A percentile compares a stretch with the other conserved stretches of the same genome.
phyloP scores from a whole-genome alignment of 306 rosid genomes.

The Senna siamea region DNA sequence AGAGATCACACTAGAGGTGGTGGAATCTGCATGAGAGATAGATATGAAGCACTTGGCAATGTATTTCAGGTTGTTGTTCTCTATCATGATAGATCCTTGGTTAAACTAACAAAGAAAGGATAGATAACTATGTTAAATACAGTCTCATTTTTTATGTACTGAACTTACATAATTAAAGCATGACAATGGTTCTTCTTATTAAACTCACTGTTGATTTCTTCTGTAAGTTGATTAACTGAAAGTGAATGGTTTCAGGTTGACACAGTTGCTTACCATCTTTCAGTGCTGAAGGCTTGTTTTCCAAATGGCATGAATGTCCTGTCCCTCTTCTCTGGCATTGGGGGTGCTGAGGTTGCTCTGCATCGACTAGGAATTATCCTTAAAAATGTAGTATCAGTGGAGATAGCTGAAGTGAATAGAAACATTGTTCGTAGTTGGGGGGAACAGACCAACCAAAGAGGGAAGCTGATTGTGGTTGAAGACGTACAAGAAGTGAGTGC shows the following conservation, averaged over 20 bases:
- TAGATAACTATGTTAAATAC: no score
- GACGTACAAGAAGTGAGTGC: conserved; percentile 58
- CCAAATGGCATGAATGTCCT: conserved; percentile 72
- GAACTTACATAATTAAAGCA: no score
- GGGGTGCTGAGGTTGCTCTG: conserved; percentile 83
- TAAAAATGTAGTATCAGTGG: conserved; percentile 70
- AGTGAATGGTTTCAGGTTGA: conserved; percentile 76
- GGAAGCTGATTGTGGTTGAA: conserved; percentile 58
- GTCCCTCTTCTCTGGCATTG: conserved; percentile 84
- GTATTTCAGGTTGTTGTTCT: conserved; percentile 67
- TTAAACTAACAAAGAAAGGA: no score
- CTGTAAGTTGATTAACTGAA: no score
- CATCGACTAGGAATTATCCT: conserved; percentile 70
- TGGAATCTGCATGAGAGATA: conserved; percentile 68
- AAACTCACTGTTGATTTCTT: no score
- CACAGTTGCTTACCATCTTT: conserved; percentile 80
- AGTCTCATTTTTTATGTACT: no score
- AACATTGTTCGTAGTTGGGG: conserved; percentile 74
- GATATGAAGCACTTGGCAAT: conserved; percentile 72
- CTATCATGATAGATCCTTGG: conserved; percentile 5
- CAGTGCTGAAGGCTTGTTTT: conserved; percentile 62
- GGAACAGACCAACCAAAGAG: conserved; percentile 79
- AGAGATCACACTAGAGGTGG: conserved; percentile 84
- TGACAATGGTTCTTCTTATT: no score
- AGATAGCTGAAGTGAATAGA: conserved; percentile 63